phyloP scores from a whole-genome alignment of 176 grass and related monocot genomes.

The Aegilops sharonensis region DNA sequence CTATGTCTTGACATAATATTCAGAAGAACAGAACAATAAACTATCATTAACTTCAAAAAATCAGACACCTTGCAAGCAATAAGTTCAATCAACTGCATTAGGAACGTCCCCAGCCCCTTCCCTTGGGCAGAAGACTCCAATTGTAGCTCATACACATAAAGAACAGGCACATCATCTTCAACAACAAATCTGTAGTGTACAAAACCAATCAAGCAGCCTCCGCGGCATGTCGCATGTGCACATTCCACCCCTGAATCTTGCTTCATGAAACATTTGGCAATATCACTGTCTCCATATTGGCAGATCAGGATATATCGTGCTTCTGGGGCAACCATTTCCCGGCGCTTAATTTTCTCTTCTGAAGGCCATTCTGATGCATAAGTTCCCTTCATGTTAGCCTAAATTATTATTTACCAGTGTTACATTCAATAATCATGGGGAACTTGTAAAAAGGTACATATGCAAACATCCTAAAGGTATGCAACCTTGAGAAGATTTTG shows the following conservation, averaged over 20 bases:
- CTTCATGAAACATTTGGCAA: too few relatives aligned
- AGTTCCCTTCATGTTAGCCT: slow-evolving; percentile 74
- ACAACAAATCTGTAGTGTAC: slow-evolving; percentile 77
- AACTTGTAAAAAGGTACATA: not conserved
- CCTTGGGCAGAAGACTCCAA: slow-evolving; percentile 61
- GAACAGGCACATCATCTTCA: slow-evolving; percentile 75
- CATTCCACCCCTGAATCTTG: too few relatives aligned
- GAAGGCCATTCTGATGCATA: slow-evolving; percentile 74
- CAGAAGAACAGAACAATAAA: not conserved
- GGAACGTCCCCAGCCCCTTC: slow-evolving; percentile 77
- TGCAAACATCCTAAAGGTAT: not conserved
- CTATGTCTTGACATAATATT: slow-evolving; percentile 4
- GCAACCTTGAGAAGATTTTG: slow-evolving; percentile 85
- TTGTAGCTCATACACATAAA: slow-evolving; percentile 96
- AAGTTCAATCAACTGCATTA: slow-evolving; percentile 80
- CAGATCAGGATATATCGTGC: slow-evolving; percentile 12
- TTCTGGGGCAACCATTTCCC: slow-evolving; percentile 67
- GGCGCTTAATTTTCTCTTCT: slow-evolving; percentile 87
- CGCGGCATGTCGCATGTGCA: too few relatives aligned
- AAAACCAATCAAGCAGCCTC: slow-evolving; percentile 42
- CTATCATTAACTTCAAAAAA: not conserved
- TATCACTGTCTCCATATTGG: too few relatives aligned
- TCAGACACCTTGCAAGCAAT: slow-evolving; percentile 72
- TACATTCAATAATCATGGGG: slow-evolving; percentile 16
- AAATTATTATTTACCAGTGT: slow-evolving; percentile 5